Percentiles rank a stretch among this genome's conserved stretches.
Conservation (phyloP, 2,329 filamentous ascomycete genomes). For the Rhynchosporium graminicola region DNA sequence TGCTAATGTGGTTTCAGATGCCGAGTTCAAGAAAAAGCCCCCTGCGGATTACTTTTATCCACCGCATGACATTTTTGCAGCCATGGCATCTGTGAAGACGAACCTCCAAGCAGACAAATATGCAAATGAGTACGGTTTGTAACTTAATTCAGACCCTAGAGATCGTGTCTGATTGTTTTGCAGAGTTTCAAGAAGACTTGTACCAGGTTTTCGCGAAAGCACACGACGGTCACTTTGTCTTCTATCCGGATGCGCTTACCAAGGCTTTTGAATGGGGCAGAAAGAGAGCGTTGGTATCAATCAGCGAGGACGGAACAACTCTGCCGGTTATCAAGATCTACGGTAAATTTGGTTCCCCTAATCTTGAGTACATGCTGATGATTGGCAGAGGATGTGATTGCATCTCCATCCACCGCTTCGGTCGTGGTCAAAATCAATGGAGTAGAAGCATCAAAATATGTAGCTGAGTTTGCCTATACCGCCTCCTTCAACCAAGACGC, state of each 20-base stretch:
- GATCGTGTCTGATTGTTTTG: slow-evolving; percentile 2
- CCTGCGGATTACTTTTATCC: slow-evolving; percentile 53
- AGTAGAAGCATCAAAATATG: slow-evolving; percentile 51
- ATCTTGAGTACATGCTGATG: slow-evolving; percentile 2
- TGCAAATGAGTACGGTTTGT: slow-evolving; percentile 48
- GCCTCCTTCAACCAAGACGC: slow-evolving; percentile 44
- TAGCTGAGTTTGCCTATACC: slow-evolving; percentile 48
- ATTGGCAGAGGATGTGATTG: slow-evolving; percentile 45
- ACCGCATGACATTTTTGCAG: slow-evolving; percentile 49
- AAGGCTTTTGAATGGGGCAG: slow-evolving; percentile 54
- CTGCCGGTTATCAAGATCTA: slow-evolving; percentile 59
- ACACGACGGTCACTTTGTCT: slow-evolving; percentile 67
- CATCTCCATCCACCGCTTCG: slow-evolving; percentile 46
- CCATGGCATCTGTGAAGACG: slow-evolving; percentile 48
- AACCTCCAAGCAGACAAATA: slow-evolving; percentile 48
- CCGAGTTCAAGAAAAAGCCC: slow-evolving; percentile 48
- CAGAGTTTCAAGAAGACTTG: slow-evolving; percentile 46
- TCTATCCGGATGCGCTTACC: slow-evolving; percentile 52
- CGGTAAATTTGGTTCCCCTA: slow-evolving; percentile 37
- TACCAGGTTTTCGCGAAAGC: slow-evolving; percentile 53
- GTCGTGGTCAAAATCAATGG: slow-evolving; percentile 58
- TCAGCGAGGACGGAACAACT: slow-evolving; percentile 59
- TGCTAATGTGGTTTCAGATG: slow-evolving; percentile 30
- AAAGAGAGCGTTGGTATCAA: slow-evolving; percentile 55
- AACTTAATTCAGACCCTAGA: neutral